Percentiles rank a stretch among this genome's conserved stretches.
Evolutionary conservation across 345 rosid genomes (phyloP).

Genomic region (Camelina laxa): DNA sequence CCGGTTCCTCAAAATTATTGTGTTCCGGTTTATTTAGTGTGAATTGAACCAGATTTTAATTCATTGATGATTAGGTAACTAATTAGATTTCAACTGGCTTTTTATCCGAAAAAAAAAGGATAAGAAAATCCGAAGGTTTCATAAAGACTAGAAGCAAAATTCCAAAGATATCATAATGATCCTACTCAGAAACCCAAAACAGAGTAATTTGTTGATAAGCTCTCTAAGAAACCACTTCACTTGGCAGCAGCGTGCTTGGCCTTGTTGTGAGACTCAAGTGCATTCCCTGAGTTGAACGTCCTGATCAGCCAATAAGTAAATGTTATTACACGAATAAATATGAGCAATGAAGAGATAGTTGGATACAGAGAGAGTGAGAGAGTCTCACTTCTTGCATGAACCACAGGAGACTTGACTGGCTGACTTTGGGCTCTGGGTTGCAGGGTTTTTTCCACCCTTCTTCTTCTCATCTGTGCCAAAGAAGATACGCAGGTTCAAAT

Average conservation of each 20-base stretch:
- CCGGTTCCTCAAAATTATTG: too few relatives aligned
- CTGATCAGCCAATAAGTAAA: slow-evolving; percentile 19
- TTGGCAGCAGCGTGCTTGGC: slow-evolving; percentile 45
- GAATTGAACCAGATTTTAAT: too few relatives aligned
- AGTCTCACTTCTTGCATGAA: slow-evolving; percentile 72
- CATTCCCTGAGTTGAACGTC: slow-evolving; percentile 35
- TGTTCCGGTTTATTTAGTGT: too few relatives aligned
- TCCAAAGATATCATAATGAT: background rate
- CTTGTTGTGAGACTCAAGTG: slow-evolving; percentile 42
- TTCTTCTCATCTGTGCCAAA: slow-evolving; percentile 72
- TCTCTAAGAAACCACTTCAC: slow-evolving; percentile 27
- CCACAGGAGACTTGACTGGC: slow-evolving; percentile 67
- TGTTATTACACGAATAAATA: background rate
- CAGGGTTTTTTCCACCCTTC: slow-evolving; percentile 49
- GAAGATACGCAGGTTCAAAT: background rate
- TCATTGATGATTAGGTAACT: too few relatives aligned
- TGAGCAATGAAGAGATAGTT: background rate
- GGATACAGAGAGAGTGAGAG: background rate
- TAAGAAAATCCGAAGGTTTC: slow-evolving; percentile 16
- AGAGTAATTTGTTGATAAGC: background rate
- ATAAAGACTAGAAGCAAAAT: slow-evolving; percentile 14
- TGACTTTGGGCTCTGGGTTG: slow-evolving; percentile 62
- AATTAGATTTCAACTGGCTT: background rate
- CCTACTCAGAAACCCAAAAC: slow-evolving; percentile 15
- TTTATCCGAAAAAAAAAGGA: background rate